Evolutionary conservation across 2,329 filamentous ascomycete genomes (phyloP), one percentile per base, ranked within the genome.

Genomic region (Cordyceps farinosa): DNA sequence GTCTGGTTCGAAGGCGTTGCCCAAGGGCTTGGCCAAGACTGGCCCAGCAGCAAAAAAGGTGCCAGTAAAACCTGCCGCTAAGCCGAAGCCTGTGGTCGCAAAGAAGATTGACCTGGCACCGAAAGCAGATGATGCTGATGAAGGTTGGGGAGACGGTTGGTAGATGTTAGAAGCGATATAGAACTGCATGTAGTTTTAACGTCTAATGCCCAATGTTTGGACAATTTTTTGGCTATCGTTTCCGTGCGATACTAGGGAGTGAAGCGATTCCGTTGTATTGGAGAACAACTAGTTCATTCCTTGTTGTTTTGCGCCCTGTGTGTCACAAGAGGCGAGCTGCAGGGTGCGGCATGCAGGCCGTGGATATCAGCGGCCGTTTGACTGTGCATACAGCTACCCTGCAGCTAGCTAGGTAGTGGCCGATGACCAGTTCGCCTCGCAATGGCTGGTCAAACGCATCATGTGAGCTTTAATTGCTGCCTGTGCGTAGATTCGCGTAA

Each of bases 11-110:
- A 95, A 90, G 67, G 79, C 88, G 3, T 73, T 98, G 61, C 93
- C 94, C 0, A 99, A 96, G 76, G 94, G 94, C 0, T 74, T 98
- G 32, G 78, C 81, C 1, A 97, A 96, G 76, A 71, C 84, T 2
- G 74, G 67, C 0, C 73, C 64, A 1, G 59, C 73, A 0, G 67
- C 72, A 62, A 82, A 80, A 68, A 84, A 82, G 65, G 70, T 77
- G 7, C 65, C 74, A 9, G 68, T 72, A 10, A 79, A 72, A 61
- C 64, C 76, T 3, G 66, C 71, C 13, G 66, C 73, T 1, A 84
- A 82, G 65, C 65, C 74, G 0, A 84, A 83, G 66, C 74, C 78
- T 7, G 72, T 78, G 1, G 74, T 73, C 1, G 76, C 83, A 1
- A 92, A 91, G 77, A 90, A 89, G 76, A 85, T 91, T 66, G 84